Percentiles rank a stretch among this genome's conserved stretches.
Conservation (phyloP, 163 green algal species). For the Scenedesmus sp. region DNA sequence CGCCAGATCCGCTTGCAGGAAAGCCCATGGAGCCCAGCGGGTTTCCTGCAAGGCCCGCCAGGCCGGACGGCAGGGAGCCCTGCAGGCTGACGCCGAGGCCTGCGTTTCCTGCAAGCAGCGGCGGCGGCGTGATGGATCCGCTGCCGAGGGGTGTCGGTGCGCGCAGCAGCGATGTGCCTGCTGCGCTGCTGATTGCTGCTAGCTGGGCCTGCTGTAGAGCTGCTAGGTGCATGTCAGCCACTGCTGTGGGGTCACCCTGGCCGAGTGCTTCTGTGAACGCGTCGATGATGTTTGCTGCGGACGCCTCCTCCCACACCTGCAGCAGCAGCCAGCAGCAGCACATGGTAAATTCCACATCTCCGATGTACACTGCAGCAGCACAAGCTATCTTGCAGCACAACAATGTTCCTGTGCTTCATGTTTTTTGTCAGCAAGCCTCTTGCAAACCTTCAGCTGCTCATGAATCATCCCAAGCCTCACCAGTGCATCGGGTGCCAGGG, state of each 20-base stretch:
- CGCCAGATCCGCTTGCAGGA: background rate
- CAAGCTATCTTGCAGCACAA: too few relatives aligned
- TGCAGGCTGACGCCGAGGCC: background rate
- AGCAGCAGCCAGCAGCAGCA: background rate
- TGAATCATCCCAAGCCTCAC: background rate
- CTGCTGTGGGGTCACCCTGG: background rate
- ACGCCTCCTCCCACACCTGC: constrained; percentile 36
- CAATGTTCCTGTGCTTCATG: too few relatives aligned
- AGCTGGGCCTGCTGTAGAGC: background rate
- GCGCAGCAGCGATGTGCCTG: background rate
- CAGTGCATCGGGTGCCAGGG: background rate
- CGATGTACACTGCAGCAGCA: too few relatives aligned
- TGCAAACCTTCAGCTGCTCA: background rate
- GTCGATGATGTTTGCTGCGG: background rate
- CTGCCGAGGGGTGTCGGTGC: background rate
- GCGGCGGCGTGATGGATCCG: background rate
- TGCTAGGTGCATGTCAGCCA: constrained; percentile 24
- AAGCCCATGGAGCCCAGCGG: background rate
- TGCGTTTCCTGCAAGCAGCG: background rate
- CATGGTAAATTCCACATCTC: background rate
- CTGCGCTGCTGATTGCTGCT: background rate
- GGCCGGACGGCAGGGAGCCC: background rate
- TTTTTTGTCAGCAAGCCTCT: too few relatives aligned
- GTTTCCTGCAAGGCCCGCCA: background rate
- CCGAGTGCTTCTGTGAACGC: constrained; percentile 33